Percentiles rank a stretch among this genome's conserved stretches.
These are phyloP conservation scores for Picochlorum sp. DNA, from an alignment of 139 green algal species.

Conservation along the genomic window DNA sequence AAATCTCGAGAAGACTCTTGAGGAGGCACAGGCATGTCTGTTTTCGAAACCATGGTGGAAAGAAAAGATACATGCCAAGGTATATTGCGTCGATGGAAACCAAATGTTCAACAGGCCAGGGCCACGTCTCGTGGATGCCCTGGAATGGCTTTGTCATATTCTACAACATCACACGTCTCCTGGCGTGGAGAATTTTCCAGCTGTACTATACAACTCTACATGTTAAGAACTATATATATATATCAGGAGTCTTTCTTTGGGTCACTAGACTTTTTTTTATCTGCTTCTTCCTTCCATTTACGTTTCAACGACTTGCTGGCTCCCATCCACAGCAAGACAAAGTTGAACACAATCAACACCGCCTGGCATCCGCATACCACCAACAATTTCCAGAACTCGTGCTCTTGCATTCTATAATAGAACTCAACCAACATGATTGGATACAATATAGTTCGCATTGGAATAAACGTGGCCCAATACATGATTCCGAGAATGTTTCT, in stretches of 20 bases:
- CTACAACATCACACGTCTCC: conserved; percentile 33
- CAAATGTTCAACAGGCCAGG: conserved; percentile 77
- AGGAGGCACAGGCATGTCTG: conserved; percentile 23
- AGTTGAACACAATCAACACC: conserved; percentile 24
- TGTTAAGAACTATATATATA: background rate
- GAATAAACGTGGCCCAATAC: conserved; percentile 39
- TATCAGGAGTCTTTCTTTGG: background rate
- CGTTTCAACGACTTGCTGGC: conserved; percentile 15
- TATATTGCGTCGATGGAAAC: conserved; percentile 79
- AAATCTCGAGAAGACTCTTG: conserved; percentile 28
- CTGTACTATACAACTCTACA: conserved; percentile 6
- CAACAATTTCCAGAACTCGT: background rate
- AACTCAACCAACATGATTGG: conserved; percentile 31
- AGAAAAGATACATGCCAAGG: conserved; percentile 53
- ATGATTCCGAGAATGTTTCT: background rate
- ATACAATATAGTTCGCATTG: conserved; percentile 34
- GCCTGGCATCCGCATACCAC: conserved; percentile 13
- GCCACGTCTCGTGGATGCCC: conserved; percentile 66
- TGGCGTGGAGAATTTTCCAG: conserved; percentile 41
- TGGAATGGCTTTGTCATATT: conserved; percentile 75
- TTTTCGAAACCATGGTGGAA: conserved; percentile 33
- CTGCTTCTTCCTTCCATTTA: background rate
- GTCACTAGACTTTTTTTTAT: conserved; percentile 5
- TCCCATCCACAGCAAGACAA: conserved; percentile 20
- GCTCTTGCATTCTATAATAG: conserved; percentile 10